These are phyloP conservation scores for Urochloa ruziziensis DNA, from an alignment of 176 grass and related monocot species.

Conservation along the genomic window DNA sequence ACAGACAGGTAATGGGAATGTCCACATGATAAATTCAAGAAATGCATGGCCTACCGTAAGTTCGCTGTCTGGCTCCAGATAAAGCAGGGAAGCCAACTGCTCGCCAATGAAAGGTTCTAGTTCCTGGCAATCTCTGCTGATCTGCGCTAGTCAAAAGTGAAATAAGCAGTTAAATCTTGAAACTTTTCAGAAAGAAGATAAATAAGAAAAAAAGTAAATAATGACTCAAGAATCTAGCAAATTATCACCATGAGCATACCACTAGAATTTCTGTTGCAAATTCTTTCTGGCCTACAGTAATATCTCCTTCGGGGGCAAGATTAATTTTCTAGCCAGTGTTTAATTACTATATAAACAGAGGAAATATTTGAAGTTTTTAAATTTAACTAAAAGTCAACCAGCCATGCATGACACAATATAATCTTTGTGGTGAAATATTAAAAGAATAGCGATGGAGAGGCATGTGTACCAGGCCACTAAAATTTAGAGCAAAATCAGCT, in stretches of 20 bases:
- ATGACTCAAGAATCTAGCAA: not conserved
- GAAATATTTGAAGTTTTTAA: not conserved
- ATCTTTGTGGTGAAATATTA: slow-evolving; percentile 5
- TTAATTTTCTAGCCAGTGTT: not conserved
- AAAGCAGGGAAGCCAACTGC: slow-evolving; percentile 91
- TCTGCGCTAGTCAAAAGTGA: slow-evolving; percentile 56
- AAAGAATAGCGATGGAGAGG: not conserved
- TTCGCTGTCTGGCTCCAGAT: slow-evolving; percentile 91
- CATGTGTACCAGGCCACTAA: not conserved
- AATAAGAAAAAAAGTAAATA: not conserved
- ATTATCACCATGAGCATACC: not conserved
- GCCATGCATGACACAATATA: not conserved
- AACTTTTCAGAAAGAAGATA: not conserved
- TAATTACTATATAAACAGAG: not conserved
- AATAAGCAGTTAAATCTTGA: not conserved
- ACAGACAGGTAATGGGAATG: slow-evolving; percentile 2
- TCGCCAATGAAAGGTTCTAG: slow-evolving; percentile 94
- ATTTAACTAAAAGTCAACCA: not conserved
- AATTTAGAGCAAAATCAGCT: not conserved
- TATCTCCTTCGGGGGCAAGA: not conserved
- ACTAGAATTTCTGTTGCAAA: not conserved
- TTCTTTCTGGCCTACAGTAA: not conserved
- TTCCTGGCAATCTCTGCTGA: slow-evolving; percentile 97
- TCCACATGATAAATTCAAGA: slow-evolving; percentile 19
- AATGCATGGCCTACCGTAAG: slow-evolving; percentile 72